Base-by-base conservation (phyloP, 768 basidiomycete genomes). In the Cantharellus cinnabarinus region DNA sequence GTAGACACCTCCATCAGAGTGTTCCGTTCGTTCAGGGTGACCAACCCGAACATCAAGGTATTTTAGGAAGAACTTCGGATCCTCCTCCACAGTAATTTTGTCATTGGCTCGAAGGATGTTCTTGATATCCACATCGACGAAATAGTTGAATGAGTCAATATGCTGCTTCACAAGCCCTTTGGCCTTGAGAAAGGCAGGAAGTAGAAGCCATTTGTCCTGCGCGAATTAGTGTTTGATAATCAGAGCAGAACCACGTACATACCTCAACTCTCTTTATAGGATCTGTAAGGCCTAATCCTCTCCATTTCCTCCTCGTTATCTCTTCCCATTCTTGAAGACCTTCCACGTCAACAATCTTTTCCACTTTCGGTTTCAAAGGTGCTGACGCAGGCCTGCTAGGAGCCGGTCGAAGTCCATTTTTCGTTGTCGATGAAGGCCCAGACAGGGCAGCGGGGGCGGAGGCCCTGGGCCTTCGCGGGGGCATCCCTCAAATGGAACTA, bases 91-190 rank as follows among this genome's bases (percentile, higher is more conserved):
- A 2, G 88, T 91, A 66, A 94, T 83, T 68, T 89, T 89, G 72
- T 81, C 83, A 68, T 94, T 93, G 3, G 89, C 89, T 64, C 81
- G 85, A 61, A 98, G 82, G 66, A 99, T 95, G 65, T 91, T 94
- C 70, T 91, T 93, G 68, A 99, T 86, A 67, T 98, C 95, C 50
- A 86, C 83, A 65, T 97, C 88, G 67, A 97, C 90, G 67, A 99
- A 98, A 70, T 94, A 93, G 73, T 97, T 97, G 80, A 90, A 98
- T 4, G 90, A 95, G 70, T 97, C 95, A 64, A 97, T 87, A 68
- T 99, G 95, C 68, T 98, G 95, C 73, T 98, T 98, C 62, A 99
- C 95, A 10, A 99, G 82, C 61, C 95, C 95, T 67, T 99, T 99
- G 62, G 95, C 89, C 71, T 93, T 86, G 57, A 99, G 76, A 67